These are phyloP conservation scores for Xylariaceae sp. DNA, from an alignment of 2,329 filamentous ascomycete species.

Conservation along the genomic window DNA sequence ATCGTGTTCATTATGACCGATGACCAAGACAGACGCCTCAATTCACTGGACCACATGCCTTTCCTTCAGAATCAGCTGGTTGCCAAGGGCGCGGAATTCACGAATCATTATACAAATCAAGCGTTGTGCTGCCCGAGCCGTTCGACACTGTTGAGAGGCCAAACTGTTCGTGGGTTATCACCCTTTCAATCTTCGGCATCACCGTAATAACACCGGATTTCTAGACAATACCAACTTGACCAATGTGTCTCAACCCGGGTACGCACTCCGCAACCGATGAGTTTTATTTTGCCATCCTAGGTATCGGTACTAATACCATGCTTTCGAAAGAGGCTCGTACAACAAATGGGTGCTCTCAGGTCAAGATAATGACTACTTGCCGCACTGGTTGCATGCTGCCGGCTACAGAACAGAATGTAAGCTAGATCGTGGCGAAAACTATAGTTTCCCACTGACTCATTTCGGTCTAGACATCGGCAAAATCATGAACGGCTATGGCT, in stretches of 20 bases:
- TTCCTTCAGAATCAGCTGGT: conserved; percentile 33
- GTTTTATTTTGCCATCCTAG: background rate
- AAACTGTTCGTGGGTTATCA: conserved; percentile 28
- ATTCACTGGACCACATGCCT: conserved; percentile 28
- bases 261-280: background rate
- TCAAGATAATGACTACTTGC: conserved; percentile 52
- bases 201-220: no score
- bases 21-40: conserved; percentile 24
- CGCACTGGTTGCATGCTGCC: conserved; percentile 51
- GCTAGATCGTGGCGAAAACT: no score
- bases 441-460: no score
- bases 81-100: conserved; percentile 34
- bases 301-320: background rate
- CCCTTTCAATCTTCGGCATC: no score
- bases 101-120: conserved; percentile 38
- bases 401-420: conserved; percentile 53
- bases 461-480: conserved; percentile 45
- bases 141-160: conserved; percentile 34
- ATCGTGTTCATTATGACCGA: conserved; percentile 28
- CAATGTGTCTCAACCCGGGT: conserved; percentile 30
- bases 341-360: conserved; percentile 52
- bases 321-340: conserved; percentile 42
- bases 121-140: conserved; percentile 40
- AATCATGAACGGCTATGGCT: conserved; percentile 52
- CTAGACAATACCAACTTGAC: conserved; percentile 42